Evolutionary conservation across 1,284 basidiomycete species (phyloP).

Genomic region (Moesziomyces globuligerus): DNA sequence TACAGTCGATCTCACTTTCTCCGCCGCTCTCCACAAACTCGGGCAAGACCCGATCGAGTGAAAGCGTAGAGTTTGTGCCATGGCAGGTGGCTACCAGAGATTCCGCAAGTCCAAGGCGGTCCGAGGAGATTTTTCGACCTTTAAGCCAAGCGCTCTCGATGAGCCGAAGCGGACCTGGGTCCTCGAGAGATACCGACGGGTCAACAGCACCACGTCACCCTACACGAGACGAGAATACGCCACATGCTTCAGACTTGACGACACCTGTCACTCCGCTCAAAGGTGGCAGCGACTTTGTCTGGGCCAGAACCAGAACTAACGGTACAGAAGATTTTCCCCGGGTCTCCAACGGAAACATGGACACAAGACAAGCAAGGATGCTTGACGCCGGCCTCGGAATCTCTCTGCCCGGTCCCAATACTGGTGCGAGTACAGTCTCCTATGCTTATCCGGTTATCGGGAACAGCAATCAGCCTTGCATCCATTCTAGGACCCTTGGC

Average conservation of each 20-base stretch:
- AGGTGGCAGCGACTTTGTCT: conserved; percentile 7
- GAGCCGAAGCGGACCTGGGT: conserved; percentile 8
- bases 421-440: no score
- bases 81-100: conserved; percentile 35
- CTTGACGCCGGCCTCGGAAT: conserved; percentile 4
- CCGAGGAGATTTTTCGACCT: conserved; percentile 38
- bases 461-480: no score
- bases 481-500: no score
- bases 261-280: conserved; percentile 19
- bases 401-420: no score
- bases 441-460: conserved; percentile 6
- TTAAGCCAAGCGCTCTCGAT: conserved; percentile 10
- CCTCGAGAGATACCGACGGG: conserved; percentile 8
- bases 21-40: conserved; percentile 7
- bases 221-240: background rate
- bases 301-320: no score
- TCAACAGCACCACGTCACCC: no score
- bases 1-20: conserved; percentile 10
- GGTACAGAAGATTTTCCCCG: no score
- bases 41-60: conserved; percentile 15
- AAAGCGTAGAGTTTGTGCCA: conserved; percentile 22
- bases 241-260: no score
- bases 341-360: no score
- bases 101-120: background rate
- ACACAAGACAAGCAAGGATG: no score